Base-by-base conservation (phyloP, 2,329 filamentous ascomycete species). In the Dryadomyces quercus-mongolicae region DNA sequence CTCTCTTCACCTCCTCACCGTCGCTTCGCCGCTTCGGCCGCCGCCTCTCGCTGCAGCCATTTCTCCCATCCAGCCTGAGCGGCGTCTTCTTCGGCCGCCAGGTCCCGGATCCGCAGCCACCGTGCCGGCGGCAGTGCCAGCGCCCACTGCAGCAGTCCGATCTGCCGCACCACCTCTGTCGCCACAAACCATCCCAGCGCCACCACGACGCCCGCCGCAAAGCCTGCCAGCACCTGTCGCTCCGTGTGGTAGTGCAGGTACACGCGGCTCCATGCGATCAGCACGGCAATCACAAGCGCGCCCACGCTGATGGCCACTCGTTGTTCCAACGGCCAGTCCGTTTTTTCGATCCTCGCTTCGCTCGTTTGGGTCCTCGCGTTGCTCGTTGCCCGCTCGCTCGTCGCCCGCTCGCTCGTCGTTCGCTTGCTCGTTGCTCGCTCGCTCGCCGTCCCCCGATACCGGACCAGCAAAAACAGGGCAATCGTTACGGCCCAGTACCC, bases 161-260 rank as follows among this genome's bases (percentile, higher is more conserved):
- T 73, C 59, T 77, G 72, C 59, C 93, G 77, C 59, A 87, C 67
- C 51, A 79, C 67, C n/a, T 75, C 75, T 2, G 88, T 94, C 51
- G 83, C 72, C 1, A 71, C 66, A 64, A 95, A 98, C 93, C 93
- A 98, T 1, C 71, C 76, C 2, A 87, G 63, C 0, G 87, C 91
- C 62, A 84, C 88, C 1, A 80, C 64, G 1, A 78, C 71, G 0
- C 93, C 93, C 1, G 87, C 88, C 10, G 69, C 71, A 60, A 77
- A 81, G 2, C 93, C 93, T 1, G 85, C 87, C n/a, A 89, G 63
- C 10, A 98, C 93, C 72, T 98, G 93, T 63, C 77, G 84, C 42
- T 81, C 76, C 0, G 92, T 96, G 70, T 98, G 93, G 66, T 98
- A 98, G 67, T 84, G 89, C 58, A 98, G 74, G 66, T 98, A 98